Percentiles rank a stretch among this genome's conserved stretches.
These are phyloP conservation scores for Salvia hispanica DNA, from an alignment of 257 asterid genomes.

Conservation along the genomic window DNA sequence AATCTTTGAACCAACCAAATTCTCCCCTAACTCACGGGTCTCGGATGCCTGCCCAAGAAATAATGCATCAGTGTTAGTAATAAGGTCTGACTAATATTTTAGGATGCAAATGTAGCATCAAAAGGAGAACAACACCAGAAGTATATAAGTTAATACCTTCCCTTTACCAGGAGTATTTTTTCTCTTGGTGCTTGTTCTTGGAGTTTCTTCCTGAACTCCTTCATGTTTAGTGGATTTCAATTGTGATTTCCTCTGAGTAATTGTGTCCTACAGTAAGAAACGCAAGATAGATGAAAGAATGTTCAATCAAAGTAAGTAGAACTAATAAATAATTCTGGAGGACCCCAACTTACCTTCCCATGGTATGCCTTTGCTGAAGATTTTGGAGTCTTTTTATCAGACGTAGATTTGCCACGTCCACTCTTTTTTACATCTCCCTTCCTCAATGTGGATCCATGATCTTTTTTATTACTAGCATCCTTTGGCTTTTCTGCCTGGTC, in stretches of 20 bases:
- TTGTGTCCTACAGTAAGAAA: conserved; percentile 41
- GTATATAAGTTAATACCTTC: conserved; percentile 43
- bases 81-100: conserved; percentile 10
- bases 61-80: conserved; percentile 11
- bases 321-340: conserved; percentile 17
- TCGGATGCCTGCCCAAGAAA: conserved; percentile 55
- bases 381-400: conserved; percentile 45
- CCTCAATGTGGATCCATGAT: conserved; percentile 44
- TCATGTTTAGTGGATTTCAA: conserved; percentile 51
- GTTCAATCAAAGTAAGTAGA: conserved; percentile 19
- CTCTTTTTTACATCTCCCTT: conserved; percentile 51
- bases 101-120: conserved; percentile 24
- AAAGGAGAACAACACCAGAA: conserved; percentile 13
- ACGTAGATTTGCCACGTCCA: conserved; percentile 50
- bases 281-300: conserved; percentile 15
- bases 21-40: conserved; percentile 42
- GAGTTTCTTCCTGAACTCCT: conserved; percentile 53
- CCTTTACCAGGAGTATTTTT: conserved; percentile 58
- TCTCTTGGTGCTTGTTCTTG: conserved; percentile 58
- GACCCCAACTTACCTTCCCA: conserved; percentile 43
- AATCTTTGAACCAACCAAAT: conserved; percentile 73
- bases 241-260: conserved; percentile 51
- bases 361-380: conserved; percentile 50
- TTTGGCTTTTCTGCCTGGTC: conserved; percentile 38
- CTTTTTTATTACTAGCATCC: conserved; percentile 38